Base-by-base conservation (phyloP, 371 early-diverging fungal species). In the Batrachochytrium dendrobatidis region DNA sequence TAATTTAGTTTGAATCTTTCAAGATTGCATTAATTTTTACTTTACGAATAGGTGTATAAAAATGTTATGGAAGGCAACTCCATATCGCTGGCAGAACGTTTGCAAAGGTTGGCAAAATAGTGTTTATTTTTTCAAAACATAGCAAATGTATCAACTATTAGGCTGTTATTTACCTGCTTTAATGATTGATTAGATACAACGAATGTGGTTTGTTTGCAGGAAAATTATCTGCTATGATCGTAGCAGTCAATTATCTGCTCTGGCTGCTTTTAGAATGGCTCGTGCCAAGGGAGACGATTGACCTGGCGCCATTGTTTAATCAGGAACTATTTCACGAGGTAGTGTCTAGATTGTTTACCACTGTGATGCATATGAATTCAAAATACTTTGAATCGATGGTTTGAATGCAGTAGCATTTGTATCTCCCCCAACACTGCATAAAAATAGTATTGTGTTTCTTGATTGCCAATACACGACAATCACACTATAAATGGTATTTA, bases 181-280 rank as follows among this genome's bases (percentile, higher is more conserved):
- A n/a, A n/a, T n/a, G n/a, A n/a, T n/a, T n/a, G n/a, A n/a, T n/a
- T n/a, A n/a, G n/a, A n/a, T 29, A 20, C 12, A 1, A 91, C 65
- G 88, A 88, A 1, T 92, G 93, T 60, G 98, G 98, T 1, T 61
- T 87, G n/a, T 83, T 86, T 60, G 94, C 94, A 0, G 98, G 98
- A 4, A 92, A 92, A 71, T 74, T 95, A 35, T 88, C 91, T 54
- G 88, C 89, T 63, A 83, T 95, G 75, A 80, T 95, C 26, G 85
- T 92, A 28, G 92, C 91, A 5, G 69, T 94, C 3, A 89, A 93
- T 64, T 90, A 87, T 69, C 62, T 95, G 52, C 66, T 95, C 18
- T 85, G 84, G 70, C 74, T 80, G 6, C 73, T 94, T 34, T 73
- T 97, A 25, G 94, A 94, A 61, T 87, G 84, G 79, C 44, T 91